Conservation (phyloP, 2,329 filamentous ascomycete species). For the Apiospora marii region DNA sequence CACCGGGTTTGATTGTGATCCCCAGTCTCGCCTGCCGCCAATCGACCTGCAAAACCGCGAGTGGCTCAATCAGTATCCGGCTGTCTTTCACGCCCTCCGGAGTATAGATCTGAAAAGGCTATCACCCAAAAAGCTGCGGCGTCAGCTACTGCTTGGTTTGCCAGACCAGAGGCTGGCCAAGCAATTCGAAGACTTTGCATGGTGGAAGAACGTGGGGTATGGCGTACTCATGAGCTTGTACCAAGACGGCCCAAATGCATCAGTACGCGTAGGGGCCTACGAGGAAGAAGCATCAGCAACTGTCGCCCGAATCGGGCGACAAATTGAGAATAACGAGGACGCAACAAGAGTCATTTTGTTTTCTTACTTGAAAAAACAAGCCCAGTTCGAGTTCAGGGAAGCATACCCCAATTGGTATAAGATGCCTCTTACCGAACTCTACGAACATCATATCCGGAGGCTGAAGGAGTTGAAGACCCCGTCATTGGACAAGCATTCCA, state of each 20-base stretch:
- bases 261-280: background rate
- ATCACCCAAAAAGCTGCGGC: slow-evolving; percentile 31
- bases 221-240: slow-evolving; percentile 31
- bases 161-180: slow-evolving; percentile 34
- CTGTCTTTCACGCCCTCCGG: slow-evolving; percentile 35
- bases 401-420: slow-evolving; percentile 32
- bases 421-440: slow-evolving; percentile 33
- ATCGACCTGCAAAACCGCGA: slow-evolving; percentile 22
- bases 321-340: background rate
- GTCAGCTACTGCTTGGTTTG: slow-evolving; percentile 33
- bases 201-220: slow-evolving; percentile 33
- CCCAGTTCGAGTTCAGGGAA: background rate
- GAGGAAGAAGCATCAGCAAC: background rate
- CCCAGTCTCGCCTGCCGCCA: slow-evolving; percentile 29
- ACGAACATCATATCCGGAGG: slow-evolving; percentile 32
- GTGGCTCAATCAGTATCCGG: slow-evolving; percentile 28
- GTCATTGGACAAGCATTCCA: background rate
- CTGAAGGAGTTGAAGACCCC: background rate
- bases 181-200: slow-evolving; percentile 31
- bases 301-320: background rate
- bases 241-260: background rate
- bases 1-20: slow-evolving; percentile 37
- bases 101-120: slow-evolving; percentile 31
- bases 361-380: background rate
- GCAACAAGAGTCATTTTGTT: background rate